Evolutionary conservation across 257 asterid genomes (phyloP), one percentile per base, ranked within the genome.

Genomic region (Solanum neorickii): DNA sequence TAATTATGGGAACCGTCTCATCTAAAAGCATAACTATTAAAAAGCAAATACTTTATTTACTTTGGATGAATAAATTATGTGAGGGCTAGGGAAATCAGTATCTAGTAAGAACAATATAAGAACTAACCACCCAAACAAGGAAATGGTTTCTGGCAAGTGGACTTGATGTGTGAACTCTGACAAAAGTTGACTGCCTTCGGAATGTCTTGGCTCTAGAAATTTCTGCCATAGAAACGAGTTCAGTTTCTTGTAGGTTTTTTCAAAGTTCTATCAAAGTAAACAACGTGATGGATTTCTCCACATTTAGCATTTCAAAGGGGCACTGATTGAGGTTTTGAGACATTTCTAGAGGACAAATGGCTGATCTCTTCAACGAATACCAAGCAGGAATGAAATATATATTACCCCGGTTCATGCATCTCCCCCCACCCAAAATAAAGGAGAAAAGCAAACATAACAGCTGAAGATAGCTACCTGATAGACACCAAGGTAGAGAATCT

Each of bases 131-230:
- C 98, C 98, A 96, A 90, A 96, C 92, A 56, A 96, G 93, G 86
- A 94, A 66, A 47, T 94, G 87, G 87, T 93, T 92, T 87, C 92
- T 92, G 88, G 94, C 91, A 93, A 93, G 91, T 86, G 95, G 94
- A 93, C 90, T 92, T 83, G 99, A 95, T 69, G 97, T 93, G 70
- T 96, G 98, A 86, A 90, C 95, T 92, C 97, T 93, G 73, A 95
- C 99, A 88, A 96, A 96, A 68, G 95, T 95, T 6, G 99, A 94
- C 74, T 96, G 99, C 91, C 99, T 93, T 80, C 88, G 93, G 93
- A 95, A 88, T 44, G 99, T 96, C 94, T 91, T 88, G 83, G 93
- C 96, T 90, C 93, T 90, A 15, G 98, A 94, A 87, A 91, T 93
- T 70, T 92, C 98, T 95, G 94, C 84, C 35, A 56, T 77, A 66